These are phyloP conservation scores for Phytophthora constricta DNA, from an alignment of 352 stramenopile genomes.

Conservation along the genomic window DNA sequence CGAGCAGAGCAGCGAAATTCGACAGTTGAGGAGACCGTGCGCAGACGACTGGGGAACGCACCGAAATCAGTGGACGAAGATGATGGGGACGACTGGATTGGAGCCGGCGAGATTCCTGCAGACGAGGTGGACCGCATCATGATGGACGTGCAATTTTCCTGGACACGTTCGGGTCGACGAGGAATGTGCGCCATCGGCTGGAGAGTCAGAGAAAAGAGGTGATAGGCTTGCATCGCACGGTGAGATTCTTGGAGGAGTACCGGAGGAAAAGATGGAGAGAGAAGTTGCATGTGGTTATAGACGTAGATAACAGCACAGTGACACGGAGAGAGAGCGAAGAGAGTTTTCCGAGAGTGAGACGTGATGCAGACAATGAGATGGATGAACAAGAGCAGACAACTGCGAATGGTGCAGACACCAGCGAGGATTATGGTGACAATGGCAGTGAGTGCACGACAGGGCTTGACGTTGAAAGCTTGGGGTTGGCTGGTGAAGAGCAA, in stretches of 20 bases:
- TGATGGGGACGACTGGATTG: not conserved
- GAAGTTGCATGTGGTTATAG: not conserved
- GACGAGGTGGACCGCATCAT: slow-evolving; percentile 22
- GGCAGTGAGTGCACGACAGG: too few species aligned
- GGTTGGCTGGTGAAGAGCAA: too few species aligned
- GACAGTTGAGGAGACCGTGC: not conserved
- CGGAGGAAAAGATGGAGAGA: not conserved
- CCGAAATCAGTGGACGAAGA: not conserved
- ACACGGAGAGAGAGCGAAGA: not conserved
- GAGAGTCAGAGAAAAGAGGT: slow-evolving; percentile 6
- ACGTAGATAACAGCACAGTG: too few species aligned
- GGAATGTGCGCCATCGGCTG: slow-evolving; percentile 8
- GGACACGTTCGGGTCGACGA: slow-evolving; percentile 8
- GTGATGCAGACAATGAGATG: too few species aligned
- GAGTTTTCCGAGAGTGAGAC: not conserved
- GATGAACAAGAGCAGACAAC: too few species aligned
- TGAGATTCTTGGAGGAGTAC: slow-evolving; percentile 6
- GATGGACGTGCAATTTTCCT: slow-evolving; percentile 18
- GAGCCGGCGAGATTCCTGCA: not conserved
- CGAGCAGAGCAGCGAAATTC: slow-evolving; percentile 15
- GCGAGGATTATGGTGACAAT: too few species aligned
- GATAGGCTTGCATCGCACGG: slow-evolving; percentile 6
- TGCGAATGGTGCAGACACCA: too few species aligned
- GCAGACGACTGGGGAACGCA: not conserved
- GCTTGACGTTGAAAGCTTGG: too few species aligned